Conservation (phyloP, 2,329 filamentous ascomycete genomes). For the Fusarium incarnatum region DNA sequence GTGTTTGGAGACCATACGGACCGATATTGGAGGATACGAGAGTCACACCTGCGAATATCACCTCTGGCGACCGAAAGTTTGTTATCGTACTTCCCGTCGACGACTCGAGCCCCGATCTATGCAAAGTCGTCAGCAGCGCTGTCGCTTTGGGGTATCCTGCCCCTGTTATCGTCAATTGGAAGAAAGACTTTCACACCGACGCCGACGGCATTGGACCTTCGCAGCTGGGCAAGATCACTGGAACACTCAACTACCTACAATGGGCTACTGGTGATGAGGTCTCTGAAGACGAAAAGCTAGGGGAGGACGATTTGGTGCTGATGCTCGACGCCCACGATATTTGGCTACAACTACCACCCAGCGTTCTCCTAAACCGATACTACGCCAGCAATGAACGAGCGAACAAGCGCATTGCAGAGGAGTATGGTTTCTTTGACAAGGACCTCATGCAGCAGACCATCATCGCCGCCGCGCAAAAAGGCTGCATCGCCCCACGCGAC, state of each 20-base stretch:
- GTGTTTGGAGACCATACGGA: slow-evolving; percentile 21
- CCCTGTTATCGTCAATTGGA: slow-evolving; percentile 50
- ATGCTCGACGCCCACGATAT: slow-evolving; percentile 50
- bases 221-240: slow-evolving; percentile 48
- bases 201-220: slow-evolving; percentile 43
- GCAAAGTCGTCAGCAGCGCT: slow-evolving; percentile 47
- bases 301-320: slow-evolving; percentile 46
- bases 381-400: slow-evolving; percentile 39
- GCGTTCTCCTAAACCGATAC: slow-evolving; percentile 47
- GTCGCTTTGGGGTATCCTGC: slow-evolving; percentile 47
- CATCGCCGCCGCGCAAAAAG: slow-evolving; percentile 43
- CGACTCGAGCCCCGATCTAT: slow-evolving; percentile 46
- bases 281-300: slow-evolving; percentile 30
- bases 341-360: slow-evolving; percentile 49
- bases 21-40: slow-evolving; percentile 21
- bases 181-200: slow-evolving; percentile 42
- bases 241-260: slow-evolving; percentile 46
- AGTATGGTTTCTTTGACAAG: slow-evolving; percentile 36
- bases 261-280: slow-evolving; percentile 33
- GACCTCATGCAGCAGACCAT: slow-evolving; percentile 43
- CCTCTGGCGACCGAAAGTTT: slow-evolving; percentile 39
- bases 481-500: slow-evolving; percentile 42
- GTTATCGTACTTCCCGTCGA: slow-evolving; percentile 43
- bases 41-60: slow-evolving; percentile 7
- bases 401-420: slow-evolving; percentile 33